phyloP scores from a whole-genome alignment of 2,329 filamentous ascomycete genomes.

The Microsporum ferrugineum region DNA sequence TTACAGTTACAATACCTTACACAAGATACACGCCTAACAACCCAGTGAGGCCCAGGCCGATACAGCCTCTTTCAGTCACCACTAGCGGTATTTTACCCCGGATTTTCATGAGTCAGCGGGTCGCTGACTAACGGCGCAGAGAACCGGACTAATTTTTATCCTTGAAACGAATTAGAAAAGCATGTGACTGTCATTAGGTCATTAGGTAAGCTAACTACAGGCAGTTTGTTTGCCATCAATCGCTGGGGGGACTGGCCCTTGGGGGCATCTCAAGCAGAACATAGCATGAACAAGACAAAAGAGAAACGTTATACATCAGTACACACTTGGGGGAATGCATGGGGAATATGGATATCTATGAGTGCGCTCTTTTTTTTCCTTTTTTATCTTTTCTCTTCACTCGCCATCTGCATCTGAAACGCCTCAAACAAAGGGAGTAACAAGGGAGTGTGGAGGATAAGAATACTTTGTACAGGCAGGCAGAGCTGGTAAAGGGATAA shows the following conservation, averaged over 20 bases:
- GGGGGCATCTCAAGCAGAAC: background rate
- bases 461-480: background rate
- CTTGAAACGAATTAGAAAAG: background rate
- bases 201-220: background rate
- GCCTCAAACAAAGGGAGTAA: background rate
- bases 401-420: background rate
- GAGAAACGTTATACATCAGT: background rate
- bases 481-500: background rate
- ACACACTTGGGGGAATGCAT: background rate
- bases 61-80: background rate
- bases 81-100: constrained; percentile 2
- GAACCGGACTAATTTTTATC: background rate
- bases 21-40: background rate
- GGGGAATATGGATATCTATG: background rate
- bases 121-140: background rate
- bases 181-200: background rate
- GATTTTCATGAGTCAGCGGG: background rate
- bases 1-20: background rate
- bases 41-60: background rate
- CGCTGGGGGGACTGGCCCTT: background rate
- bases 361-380: background rate
- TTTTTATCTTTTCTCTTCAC: background rate
- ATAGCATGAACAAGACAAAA: background rate
- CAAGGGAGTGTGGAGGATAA: background rate
- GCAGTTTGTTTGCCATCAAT: too few relatives aligned